phyloP scores from a whole-genome alignment of 2,329 filamentous ascomycete species.

The Didymella pinodella region DNA sequence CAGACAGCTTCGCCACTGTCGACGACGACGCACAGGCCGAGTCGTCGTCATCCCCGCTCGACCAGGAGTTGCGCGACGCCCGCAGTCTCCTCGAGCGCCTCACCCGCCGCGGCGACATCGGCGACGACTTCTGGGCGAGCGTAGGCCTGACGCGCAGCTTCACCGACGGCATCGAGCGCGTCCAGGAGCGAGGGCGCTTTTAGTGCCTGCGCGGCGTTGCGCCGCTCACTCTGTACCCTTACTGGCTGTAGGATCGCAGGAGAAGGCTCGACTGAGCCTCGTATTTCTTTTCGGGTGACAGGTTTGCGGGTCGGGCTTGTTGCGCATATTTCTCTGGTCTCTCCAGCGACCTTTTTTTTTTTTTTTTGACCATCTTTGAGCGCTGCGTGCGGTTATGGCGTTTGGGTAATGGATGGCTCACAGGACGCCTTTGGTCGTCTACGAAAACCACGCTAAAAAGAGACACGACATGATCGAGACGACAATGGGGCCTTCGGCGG shows the following conservation, averaged over 20 bases:
- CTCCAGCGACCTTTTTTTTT: background rate
- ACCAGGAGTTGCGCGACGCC: conserved; percentile 67
- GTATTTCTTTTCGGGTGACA: conserved; percentile 1
- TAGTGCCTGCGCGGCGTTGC: conserved; percentile 23
- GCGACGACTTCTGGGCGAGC: conserved; percentile 78
- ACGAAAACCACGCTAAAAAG: conserved; percentile 17
- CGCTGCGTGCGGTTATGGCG: conserved; percentile 8
- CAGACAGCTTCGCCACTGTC: conserved; percentile 18
- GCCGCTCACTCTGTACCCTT: background rate
- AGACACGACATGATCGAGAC: background rate
- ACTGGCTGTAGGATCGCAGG: conserved; percentile 1
- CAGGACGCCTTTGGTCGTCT: conserved; percentile 5
- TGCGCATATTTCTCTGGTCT: conserved; percentile 2
- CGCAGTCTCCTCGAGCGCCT: conserved; percentile 75
- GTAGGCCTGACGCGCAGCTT: conserved; percentile 52
- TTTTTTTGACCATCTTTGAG: conserved; percentile 8
- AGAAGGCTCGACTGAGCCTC: background rate
- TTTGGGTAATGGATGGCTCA: background rate
- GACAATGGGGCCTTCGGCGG: conserved; percentile 16
- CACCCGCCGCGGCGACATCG: conserved; percentile 75
- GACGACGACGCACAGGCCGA: conserved; percentile 30
- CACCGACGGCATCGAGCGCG: conserved; percentile 45
- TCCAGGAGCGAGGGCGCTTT: conserved; percentile 44
- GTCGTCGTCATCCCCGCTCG: conserved; percentile 22
- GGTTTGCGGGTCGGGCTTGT: conserved; percentile 15